phyloP scores from a whole-genome alignment of 2,329 filamentous ascomycete species.

The Phialemoniopsis sp. region DNA sequence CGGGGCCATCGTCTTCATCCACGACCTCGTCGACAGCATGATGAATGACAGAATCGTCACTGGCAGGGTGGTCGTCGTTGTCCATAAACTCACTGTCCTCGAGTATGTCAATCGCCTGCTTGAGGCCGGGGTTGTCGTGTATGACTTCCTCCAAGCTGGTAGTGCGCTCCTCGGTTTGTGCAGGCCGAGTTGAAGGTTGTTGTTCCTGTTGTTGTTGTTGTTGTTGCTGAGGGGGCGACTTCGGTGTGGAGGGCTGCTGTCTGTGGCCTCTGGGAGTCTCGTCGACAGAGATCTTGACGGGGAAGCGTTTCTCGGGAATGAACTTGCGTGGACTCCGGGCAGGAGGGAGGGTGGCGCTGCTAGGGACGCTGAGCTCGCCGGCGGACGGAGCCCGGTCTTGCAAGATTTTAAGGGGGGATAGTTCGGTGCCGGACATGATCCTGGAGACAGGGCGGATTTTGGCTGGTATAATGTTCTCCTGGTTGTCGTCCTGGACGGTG shows the following conservation, averaged over 20 bases:
- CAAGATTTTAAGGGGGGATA: conserved; percentile 56
- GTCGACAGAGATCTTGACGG: conserved; percentile 42
- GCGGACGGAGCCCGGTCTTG: conserved; percentile 12
- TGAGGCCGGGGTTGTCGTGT: conserved; percentile 50
- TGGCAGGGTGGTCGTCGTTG: conserved; percentile 15
- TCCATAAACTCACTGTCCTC: conserved; percentile 38
- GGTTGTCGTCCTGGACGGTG: conserved; percentile 26
- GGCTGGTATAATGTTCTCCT: conserved; percentile 43
- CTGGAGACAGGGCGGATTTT: conserved; percentile 47
- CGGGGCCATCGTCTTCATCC: conserved; percentile 27
- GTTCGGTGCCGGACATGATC: conserved; percentile 51
- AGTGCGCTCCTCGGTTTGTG: conserved; percentile 12
- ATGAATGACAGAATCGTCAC: conserved; percentile 1
- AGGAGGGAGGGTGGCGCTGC: conserved; percentile 16
- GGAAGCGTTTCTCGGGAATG: conserved; percentile 54
- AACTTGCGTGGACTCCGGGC: conserved; percentile 41
- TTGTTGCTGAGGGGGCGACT: conserved; percentile 8
- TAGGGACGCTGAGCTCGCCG: conserved; percentile 13
- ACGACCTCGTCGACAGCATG: conserved; percentile 12
- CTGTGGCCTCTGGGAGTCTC: conserved; percentile 20
- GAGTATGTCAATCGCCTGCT: conserved; percentile 57
- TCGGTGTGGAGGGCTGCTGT: conserved; percentile 10
- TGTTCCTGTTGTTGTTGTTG: conserved; percentile 4
- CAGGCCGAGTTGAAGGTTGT: background rate
- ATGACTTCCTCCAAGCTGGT: conserved; percentile 50